phyloP scores from a whole-genome alignment of 305 asterid genomes.

The Fraxinus floribunda region DNA sequence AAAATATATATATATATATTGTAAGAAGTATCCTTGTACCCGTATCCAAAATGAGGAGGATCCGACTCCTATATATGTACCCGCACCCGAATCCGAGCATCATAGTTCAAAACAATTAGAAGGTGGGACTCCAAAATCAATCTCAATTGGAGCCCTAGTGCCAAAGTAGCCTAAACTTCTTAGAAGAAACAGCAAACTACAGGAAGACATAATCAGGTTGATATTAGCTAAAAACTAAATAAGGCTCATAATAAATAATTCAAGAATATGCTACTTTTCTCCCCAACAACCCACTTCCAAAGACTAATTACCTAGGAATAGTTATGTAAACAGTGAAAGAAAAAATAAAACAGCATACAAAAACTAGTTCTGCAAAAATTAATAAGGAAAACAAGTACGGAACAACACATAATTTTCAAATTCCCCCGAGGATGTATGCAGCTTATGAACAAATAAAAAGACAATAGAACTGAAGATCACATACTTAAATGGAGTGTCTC shows the following conservation, averaged over 20 bases:
- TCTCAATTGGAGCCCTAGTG: not conserved
- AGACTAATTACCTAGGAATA: not conserved
- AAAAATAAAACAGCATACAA: not conserved
- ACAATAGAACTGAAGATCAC: constrained; percentile 20
- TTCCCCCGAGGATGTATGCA: not conserved
- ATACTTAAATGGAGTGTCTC: constrained; percentile 89
- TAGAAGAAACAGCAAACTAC: not conserved
- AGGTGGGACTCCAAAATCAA: not conserved
- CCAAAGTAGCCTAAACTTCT: not conserved
- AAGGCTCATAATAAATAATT: not conserved
- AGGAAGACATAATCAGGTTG: not conserved
- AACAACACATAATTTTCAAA: not conserved
- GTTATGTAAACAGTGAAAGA: not conserved
- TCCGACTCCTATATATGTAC: no score
- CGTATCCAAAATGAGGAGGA: no score
- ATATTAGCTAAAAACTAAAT: not conserved
- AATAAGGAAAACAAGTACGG: not conserved
- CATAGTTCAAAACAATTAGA: not conserved
- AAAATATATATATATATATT: no score
- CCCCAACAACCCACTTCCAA: not conserved
- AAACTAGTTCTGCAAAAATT: not conserved
- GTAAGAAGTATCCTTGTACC: no score
- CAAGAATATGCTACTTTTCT: not conserved
- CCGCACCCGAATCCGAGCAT: not conserved
- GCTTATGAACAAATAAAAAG: constrained; percentile 1